Conservation (phyloP, 257 asterid species). For the Parsonsia alboflavescens region DNA sequence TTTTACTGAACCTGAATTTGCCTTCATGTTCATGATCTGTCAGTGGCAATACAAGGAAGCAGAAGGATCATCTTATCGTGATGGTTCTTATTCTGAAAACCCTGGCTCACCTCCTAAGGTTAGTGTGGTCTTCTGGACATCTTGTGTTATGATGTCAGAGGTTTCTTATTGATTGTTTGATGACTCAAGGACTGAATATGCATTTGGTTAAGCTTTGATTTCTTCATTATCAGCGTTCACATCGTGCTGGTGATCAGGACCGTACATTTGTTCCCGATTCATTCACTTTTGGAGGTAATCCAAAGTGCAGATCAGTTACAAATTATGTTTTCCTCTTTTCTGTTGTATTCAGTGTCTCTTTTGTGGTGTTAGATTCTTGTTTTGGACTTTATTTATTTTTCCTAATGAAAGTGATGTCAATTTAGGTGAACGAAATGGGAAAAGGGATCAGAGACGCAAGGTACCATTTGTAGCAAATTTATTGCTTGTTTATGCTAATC, state of each 20-base stretch:
- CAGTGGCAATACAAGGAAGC: slow-evolving; percentile 91
- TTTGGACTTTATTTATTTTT: background rate
- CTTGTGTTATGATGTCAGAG: background rate
- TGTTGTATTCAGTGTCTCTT: slow-evolving; percentile 5
- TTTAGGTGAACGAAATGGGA: slow-evolving; percentile 67
- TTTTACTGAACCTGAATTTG: background rate
- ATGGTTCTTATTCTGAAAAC: slow-evolving; percentile 71
- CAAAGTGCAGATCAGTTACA: background rate
- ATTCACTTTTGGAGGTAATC: slow-evolving; percentile 58
- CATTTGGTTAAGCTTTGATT: slow-evolving; percentile 2
- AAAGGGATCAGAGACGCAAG: slow-evolving; percentile 91
- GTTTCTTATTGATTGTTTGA: background rate
- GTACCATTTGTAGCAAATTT: slow-evolving; percentile 24
- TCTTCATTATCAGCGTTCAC: slow-evolving; percentile 48
- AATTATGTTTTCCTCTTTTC: background rate
- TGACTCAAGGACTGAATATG: background rate
- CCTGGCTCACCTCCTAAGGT: slow-evolving; percentile 98
- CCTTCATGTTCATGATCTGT: slow-evolving; percentile 17
- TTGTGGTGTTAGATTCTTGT: background rate
- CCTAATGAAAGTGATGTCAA: slow-evolving; percentile 13
- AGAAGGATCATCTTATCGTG: slow-evolving; percentile 84
- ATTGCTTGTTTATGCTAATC: background rate
- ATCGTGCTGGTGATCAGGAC: slow-evolving; percentile 69
- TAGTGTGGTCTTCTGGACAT: slow-evolving; percentile 2
- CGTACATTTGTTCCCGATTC: slow-evolving; percentile 74